Percentiles rank a stretch among this genome's conserved stretches.
Evolutionary conservation across 257 asterid genomes (phyloP).

Genomic region (Capsicum baccatum): DNA sequence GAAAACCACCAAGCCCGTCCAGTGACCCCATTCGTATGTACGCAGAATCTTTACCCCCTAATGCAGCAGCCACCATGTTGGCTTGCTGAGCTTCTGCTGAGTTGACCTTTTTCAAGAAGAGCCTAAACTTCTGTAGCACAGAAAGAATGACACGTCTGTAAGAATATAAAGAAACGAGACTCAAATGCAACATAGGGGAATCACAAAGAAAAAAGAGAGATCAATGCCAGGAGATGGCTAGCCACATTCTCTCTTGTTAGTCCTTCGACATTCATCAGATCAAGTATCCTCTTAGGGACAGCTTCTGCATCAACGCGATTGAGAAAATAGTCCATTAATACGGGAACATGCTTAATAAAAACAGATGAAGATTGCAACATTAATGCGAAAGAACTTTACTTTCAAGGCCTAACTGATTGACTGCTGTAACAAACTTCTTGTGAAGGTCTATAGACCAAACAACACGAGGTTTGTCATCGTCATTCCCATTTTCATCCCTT

Average conservation of each 20-base stretch:
- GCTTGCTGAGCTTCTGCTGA: too few species aligned
- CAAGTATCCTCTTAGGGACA: too few species aligned
- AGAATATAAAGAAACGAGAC: background rate
- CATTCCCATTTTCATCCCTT: conserved; percentile 60
- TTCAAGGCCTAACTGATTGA: conserved; percentile 86
- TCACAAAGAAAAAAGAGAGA: too few species aligned
- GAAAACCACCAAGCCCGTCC: conserved; percentile 72
- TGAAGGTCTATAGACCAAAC: conserved; percentile 96
- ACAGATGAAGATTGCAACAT: too few species aligned
- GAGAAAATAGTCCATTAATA: too few species aligned
- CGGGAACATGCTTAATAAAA: too few species aligned
- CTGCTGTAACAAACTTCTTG: conserved; percentile 81
- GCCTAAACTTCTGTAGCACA: conserved; percentile 78
- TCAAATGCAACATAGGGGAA: conserved; percentile 6
- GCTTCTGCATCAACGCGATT: too few species aligned
- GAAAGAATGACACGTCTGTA: conserved; percentile 9
- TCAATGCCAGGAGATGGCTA: conserved; percentile 97
- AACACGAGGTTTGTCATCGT: conserved; percentile 75
- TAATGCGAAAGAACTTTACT: conserved; percentile 53
- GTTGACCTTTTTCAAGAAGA: conserved; percentile 79
- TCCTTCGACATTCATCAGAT: conserved; percentile 82
- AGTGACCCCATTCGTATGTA: conserved; percentile 67
- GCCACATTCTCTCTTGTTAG: conserved; percentile 91
- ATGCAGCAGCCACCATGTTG: too few species aligned
- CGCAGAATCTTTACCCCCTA: too few species aligned